phyloP scores from a whole-genome alignment of 768 basidiomycete species.

The Leccinum ochraceum region DNA sequence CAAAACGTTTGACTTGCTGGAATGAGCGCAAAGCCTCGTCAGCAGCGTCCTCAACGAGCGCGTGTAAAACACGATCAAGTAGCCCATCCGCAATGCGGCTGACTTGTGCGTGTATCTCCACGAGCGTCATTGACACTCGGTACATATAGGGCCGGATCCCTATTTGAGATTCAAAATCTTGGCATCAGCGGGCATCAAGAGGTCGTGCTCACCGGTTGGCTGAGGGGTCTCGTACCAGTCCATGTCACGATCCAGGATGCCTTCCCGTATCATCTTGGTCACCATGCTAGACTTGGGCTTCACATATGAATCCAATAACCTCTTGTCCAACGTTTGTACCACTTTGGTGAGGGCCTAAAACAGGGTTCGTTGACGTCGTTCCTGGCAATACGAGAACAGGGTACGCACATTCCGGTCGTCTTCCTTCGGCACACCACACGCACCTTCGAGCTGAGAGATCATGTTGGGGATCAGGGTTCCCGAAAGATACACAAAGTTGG shows the following conservation, averaged over 20 bases:
- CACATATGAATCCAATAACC: constrained; percentile 85
- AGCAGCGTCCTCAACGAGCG: constrained; percentile 81
- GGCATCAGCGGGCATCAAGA: background rate
- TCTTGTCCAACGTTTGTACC: constrained; percentile 82
- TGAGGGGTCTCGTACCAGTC: constrained; percentile 96
- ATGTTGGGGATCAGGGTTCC: constrained; percentile 72
- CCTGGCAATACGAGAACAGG: background rate
- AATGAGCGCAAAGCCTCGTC: constrained; percentile 84
- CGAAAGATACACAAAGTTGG: constrained; percentile 82
- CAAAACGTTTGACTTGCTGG: constrained; percentile 86
- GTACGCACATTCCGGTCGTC: constrained; percentile 67
- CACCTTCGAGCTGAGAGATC: constrained; percentile 75
- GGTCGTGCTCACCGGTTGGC: constrained; percentile 66
- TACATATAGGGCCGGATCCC: constrained; percentile 97
- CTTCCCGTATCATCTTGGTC: constrained; percentile 66
- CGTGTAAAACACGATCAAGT: constrained; percentile 77
- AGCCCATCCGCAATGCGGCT: constrained; percentile 76
- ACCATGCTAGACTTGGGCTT: constrained; percentile 77
- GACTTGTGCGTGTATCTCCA: constrained; percentile 90
- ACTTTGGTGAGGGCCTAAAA: constrained; percentile 71
- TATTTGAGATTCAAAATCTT: constrained; percentile 31
- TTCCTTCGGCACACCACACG: constrained; percentile 68
- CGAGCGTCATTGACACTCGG: constrained; percentile 82
- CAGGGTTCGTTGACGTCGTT: background rate
- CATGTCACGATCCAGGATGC: constrained; percentile 78